Evolutionary conservation across 805 yeast genomes (phyloP).

Genomic region (Debaryomyces maramus): DNA sequence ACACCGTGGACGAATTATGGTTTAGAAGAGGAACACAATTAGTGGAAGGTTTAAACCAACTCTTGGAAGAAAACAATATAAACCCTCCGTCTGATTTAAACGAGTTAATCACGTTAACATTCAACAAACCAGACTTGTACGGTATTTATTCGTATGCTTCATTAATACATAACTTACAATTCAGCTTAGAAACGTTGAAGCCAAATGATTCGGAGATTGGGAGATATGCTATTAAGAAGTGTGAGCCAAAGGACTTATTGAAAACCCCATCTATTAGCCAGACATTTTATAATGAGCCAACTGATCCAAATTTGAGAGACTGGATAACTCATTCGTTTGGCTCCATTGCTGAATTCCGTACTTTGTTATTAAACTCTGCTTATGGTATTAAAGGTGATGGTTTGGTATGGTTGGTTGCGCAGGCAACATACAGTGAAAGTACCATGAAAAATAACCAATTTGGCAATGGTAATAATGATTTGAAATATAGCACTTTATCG

Average conservation of each 20-base stretch:
- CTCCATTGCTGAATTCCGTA: slow-evolving; percentile 70
- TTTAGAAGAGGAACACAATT: slow-evolving; percentile 37
- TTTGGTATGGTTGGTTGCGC: slow-evolving; percentile 83
- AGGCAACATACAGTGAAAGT: slow-evolving; percentile 34
- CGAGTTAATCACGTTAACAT: slow-evolving; percentile 41
- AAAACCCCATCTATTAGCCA: slow-evolving; percentile 44
- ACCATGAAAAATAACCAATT: slow-evolving; percentile 17
- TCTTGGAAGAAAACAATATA: slow-evolving; percentile 29
- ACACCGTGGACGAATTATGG: slow-evolving; percentile 38
- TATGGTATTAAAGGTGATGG: slow-evolving; percentile 84
- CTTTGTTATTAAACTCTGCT: slow-evolving; percentile 68
- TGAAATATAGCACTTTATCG: slow-evolving; percentile 47
- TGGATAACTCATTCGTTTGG: slow-evolving; percentile 70
- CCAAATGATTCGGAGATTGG: slow-evolving; percentile 21
- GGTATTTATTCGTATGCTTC: slow-evolving; percentile 47
- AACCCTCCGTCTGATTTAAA: slow-evolving; percentile 26
- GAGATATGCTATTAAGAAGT: slow-evolving; percentile 14
- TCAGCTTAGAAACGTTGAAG: slow-evolving; percentile 46
- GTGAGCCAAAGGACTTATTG: slow-evolving; percentile 36
- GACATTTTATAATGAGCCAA: slow-evolving; percentile 34
- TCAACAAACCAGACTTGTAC: slow-evolving; percentile 46
- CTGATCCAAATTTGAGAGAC: slow-evolving; percentile 34
- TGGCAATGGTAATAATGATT: slow-evolving; percentile 14
- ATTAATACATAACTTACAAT: slow-evolving; percentile 48
- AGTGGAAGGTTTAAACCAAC: slow-evolving; percentile 34